Evolutionary conservation across 2,329 filamentous ascomycete species (phyloP).

Genomic region (Neopestalotiopsis sp.): DNA sequence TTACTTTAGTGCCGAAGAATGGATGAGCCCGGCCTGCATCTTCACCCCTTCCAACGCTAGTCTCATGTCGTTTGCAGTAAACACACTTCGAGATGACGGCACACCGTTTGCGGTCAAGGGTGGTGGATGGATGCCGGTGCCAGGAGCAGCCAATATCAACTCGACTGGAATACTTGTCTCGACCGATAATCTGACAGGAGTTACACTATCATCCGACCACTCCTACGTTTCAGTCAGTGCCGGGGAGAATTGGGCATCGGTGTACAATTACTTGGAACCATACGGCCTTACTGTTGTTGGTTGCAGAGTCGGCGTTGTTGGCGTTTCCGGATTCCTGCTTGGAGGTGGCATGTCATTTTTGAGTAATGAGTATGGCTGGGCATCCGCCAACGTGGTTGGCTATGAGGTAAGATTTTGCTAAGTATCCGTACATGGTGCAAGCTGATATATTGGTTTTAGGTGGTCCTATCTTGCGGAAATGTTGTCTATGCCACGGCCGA

Average conservation of each 20-base stretch:
- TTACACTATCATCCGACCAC: neutral
- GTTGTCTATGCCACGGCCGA: neutral
- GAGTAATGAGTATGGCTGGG: constrained; percentile 1
- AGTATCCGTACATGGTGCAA: neutral
- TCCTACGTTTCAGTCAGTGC: neutral
- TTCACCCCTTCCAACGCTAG: neutral
- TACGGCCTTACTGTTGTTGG: neutral
- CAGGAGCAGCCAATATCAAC: neutral
- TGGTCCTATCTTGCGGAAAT: neutral
- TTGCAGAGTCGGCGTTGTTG: neutral
- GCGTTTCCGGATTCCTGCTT: neutral
- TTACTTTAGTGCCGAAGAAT: neutral
- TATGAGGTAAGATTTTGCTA: neutral
- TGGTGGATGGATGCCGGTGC: neutral
- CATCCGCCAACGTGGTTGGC: neutral
- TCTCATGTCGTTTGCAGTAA: neutral
- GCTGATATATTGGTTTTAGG: no score
- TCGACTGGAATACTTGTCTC: neutral
- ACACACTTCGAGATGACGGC: neutral
- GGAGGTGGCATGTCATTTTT: neutral
- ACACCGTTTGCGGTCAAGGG: neutral
- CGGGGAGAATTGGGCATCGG: neutral
- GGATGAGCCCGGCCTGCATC: neutral
- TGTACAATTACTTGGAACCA: neutral
- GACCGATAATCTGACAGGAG: neutral